These are phyloP conservation scores for Melanopsichium pennsylvanicum DNA, from an alignment of 1,284 basidiomycete species.

Conservation along the genomic window DNA sequence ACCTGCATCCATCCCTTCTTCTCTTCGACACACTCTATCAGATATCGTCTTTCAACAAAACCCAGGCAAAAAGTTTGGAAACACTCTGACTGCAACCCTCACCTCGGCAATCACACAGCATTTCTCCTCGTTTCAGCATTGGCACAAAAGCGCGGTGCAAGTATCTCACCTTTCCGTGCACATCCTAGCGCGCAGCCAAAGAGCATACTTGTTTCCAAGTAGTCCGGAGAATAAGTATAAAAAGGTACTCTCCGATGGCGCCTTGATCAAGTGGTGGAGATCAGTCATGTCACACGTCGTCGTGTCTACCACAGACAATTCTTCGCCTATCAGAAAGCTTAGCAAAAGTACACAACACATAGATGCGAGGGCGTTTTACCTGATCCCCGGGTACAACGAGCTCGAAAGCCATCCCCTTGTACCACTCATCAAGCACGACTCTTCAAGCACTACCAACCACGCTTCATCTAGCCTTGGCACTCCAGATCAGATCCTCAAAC, in stretches of 20 bases:
- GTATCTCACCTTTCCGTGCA: conserved; percentile 71
- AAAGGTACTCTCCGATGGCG: conserved; percentile 78
- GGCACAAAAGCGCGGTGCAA: not conserved
- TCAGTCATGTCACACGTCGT: conserved; percentile 49
- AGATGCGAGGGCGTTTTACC: conserved; percentile 51
- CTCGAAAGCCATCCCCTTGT: conserved; percentile 57
- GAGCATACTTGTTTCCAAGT: conserved; percentile 92
- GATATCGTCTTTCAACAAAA: not conserved
- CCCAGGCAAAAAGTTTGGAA: conserved; percentile 6
- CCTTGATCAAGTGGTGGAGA: conserved; percentile 93
- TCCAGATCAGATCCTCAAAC: not conserved
- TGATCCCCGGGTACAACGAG: conserved; percentile 58
- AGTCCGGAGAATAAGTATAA: conserved; percentile 78
- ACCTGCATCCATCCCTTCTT: conserved; percentile 20
- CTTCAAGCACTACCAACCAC: not conserved
- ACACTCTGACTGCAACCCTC: conserved; percentile 71
- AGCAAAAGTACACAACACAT: conserved; percentile 2
- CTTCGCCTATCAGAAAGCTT: conserved; percentile 13
- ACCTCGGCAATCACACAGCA: conserved; percentile 75
- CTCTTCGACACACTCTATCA: conserved; percentile 13
- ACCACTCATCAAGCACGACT: conserved; percentile 35
- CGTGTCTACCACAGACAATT: conserved; percentile 6
- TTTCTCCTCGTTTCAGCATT: conserved; percentile 72
- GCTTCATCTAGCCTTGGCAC: not conserved
- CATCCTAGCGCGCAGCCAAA: conserved; percentile 88